Evolutionary conservation across 2,329 filamentous ascomycete genomes (phyloP).

Genomic region (Penicillium sp.): DNA sequence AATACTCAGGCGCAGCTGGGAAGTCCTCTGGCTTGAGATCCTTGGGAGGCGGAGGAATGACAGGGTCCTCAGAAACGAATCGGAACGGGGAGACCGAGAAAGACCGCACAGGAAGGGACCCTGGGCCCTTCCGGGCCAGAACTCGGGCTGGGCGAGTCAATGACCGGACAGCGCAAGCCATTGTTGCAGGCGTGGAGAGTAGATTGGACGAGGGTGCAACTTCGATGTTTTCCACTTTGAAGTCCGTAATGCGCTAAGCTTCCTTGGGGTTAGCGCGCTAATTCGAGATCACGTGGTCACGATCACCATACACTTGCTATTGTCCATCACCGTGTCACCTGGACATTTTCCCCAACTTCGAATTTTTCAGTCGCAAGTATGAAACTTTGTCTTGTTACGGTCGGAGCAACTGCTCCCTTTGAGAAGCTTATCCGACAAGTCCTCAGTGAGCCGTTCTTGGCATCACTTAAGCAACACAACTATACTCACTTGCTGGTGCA

Average conservation of each 20-base stretch:
- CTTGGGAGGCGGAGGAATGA: slow-evolving; percentile 26
- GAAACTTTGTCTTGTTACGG: slow-evolving; percentile 72
- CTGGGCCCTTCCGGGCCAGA: slow-evolving; percentile 30
- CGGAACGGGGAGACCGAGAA: slow-evolving; percentile 36
- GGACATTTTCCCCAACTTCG: not conserved
- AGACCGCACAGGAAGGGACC: slow-evolving; percentile 24
- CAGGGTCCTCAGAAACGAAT: slow-evolving; percentile 34
- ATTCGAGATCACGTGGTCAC: slow-evolving; percentile 4
- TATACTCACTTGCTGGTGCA: slow-evolving; percentile 75
- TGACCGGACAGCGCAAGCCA: slow-evolving; percentile 39
- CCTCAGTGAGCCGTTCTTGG: slow-evolving; percentile 59
- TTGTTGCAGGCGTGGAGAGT: slow-evolving; percentile 25
- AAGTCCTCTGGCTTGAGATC: slow-evolving; percentile 28
- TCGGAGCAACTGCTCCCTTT: slow-evolving; percentile 88
- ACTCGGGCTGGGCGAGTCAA: slow-evolving; percentile 35
- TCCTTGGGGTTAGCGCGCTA: slow-evolving; percentile 2
- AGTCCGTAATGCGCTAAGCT: slow-evolving; percentile 23
- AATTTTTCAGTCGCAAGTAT: slow-evolving; percentile 2
- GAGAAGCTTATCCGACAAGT: slow-evolving; percentile 63
- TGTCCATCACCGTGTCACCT: not conserved
- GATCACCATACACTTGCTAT: not conserved
- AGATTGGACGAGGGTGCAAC: slow-evolving; percentile 9
- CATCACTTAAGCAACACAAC: slow-evolving; percentile 52
- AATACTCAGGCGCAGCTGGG: slow-evolving; percentile 34
- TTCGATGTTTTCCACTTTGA: slow-evolving; percentile 22